Evolutionary conservation across 2,329 filamentous ascomycete genomes (phyloP), one percentile per base, ranked within the genome.

Genomic region (Sodiomyces alkalinus): DNA sequence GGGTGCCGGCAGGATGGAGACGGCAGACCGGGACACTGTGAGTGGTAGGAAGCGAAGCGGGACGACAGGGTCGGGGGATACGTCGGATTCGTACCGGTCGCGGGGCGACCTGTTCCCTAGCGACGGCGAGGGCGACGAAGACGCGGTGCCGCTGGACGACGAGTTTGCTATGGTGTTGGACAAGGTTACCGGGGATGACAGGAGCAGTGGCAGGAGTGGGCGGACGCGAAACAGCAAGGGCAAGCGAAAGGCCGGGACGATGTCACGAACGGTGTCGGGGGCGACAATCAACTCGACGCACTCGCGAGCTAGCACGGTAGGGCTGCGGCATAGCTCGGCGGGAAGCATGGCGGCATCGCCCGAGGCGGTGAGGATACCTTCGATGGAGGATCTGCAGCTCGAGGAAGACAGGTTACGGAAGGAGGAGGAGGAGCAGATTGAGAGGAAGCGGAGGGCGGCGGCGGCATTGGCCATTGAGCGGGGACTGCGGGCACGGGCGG

Each of bases 51-150:
- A 75, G 38, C 68, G 86, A 28, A 92, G 86, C 50, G 73, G 72
- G 26, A 94, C 86, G 1, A 68, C 73, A 10, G 77, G 72, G 4
- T 92, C 83, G 9, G 77, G 78, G 22, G 77, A 77, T 38, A 93
- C 86, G 1, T 79, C 74, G 17, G 85, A 87, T 47, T 93, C 86
- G 5, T 74, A 80, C 38, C 79, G 86, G 42, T 93, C 85, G 8
- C 64, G 87, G 26, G 85, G 85, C 2, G 87, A 96, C 52, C 59
- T 96, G 9, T 90, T 94, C 40, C 83, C 83, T 0, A 93, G 85
- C 42, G 85, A 92, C 36, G 71, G 67, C 26, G 72, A 77, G 43
- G 83, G 86, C 29, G 83, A 92, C 37, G 86, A 92, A 48, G 87
- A 96, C 52, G 87, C 87, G 1, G 72, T 93, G n/a, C 81, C 85